phyloP scores from a whole-genome alignment of 352 stramenopile genomes.

The Phytophthora tubulina region DNA sequence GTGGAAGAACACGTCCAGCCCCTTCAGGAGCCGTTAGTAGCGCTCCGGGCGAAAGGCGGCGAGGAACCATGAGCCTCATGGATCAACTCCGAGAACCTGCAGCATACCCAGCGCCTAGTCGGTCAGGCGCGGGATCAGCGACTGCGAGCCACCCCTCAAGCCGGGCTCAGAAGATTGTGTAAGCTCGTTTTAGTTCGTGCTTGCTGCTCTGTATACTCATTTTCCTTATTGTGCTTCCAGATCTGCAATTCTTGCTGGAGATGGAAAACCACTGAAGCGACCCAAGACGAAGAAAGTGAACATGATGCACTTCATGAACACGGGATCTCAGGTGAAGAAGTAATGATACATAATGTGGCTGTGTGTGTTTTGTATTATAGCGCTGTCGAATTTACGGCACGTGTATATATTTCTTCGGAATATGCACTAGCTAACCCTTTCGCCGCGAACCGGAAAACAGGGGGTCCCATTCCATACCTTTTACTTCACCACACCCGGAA shows the following conservation, averaged over 20 bases:
- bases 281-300: slow-evolving; percentile 73
- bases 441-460: too few relatives aligned
- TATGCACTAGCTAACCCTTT: too few relatives aligned
- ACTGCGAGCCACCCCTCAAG: slow-evolving; percentile 32
- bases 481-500: too few relatives aligned
- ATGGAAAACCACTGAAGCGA: slow-evolving; percentile 36
- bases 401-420: too few relatives aligned
- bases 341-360: slow-evolving; percentile 1
- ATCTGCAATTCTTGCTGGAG: slow-evolving; percentile 43
- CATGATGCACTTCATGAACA: slow-evolving; percentile 88
- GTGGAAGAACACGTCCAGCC: slow-evolving; percentile 8
- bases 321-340: slow-evolving; percentile 43
- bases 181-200: slow-evolving; percentile 22
- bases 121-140: slow-evolving; percentile 2
- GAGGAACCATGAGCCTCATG: slow-evolving; percentile 41
- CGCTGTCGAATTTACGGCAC: background rate
- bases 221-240: slow-evolving; percentile 26
- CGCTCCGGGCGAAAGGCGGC: slow-evolving; percentile 14
- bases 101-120: slow-evolving; percentile 3
- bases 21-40: slow-evolving; percentile 3
- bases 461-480: too few relatives aligned
- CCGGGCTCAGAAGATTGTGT: slow-evolving; percentile 70
- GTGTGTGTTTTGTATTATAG: background rate
- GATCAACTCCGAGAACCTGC: slow-evolving; percentile 44
- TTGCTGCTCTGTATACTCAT: slow-evolving; percentile 13